Evolutionary conservation across 352 stramenopile species (phyloP), one percentile per base, ranked within the genome.

Genomic region (Globisporangium cylindrosporum): DNA sequence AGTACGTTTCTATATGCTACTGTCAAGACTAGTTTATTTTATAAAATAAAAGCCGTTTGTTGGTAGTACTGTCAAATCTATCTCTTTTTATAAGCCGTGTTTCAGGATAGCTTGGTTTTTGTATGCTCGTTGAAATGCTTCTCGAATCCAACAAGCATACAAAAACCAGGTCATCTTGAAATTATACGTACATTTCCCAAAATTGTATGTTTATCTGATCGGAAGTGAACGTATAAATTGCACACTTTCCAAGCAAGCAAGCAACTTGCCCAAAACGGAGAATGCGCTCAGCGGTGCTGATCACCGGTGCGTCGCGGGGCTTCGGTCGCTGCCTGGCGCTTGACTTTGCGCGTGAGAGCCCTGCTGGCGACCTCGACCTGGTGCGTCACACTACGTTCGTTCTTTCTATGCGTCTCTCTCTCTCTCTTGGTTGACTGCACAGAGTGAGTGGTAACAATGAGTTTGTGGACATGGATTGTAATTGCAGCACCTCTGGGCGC

Each of bases 271-370:
- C 8, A 22, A 51, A n/a, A 53, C 12, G 20, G 20, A 25, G 22
- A 59, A 61, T 61, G 55, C 29, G 55, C 55, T 61, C 29, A 8
- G 84, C 74, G 5, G 79, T 95, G 22, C 61, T 97, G 48, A 69
- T 97, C 25, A 96, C 90, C 0, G 90, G 90, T 27, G 89, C 89
- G n/a, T 94, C 84, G 63, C 76, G 86, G n/a, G 84, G 89, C 74
- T 96, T 94, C 70, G 90, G 90, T 3, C 80, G 83, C 20, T 85
- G 74, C 67, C 73, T 97, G 24, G 78, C 86, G 20, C 68, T 93
- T 18, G 83, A 91, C 64, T 93, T 94, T 65, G 77, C 75, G 60
- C 72, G 75, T 25, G 59, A 81, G 49, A 63, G 82, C n/a, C 54
- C 66, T 9, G 24, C 38, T 0, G 62, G 74, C n/a, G 62, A 78